Evolutionary conservation across 768 basidiomycete species (phyloP).

Genomic region (Mycena chlorophos): DNA sequence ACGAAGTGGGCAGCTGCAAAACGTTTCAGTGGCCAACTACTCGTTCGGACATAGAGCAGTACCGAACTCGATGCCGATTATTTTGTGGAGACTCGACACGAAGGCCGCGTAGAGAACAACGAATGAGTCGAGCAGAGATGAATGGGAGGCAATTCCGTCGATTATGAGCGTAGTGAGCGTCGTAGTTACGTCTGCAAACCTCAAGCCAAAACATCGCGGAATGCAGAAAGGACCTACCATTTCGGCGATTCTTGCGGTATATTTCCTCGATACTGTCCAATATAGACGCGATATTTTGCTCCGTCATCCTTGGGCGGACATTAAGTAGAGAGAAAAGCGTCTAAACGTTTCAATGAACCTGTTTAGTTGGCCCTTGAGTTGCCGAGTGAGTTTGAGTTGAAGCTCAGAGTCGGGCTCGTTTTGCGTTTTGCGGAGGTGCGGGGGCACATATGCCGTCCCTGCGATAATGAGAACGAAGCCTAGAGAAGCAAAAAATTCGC

Average conservation of each 20-base stretch:
- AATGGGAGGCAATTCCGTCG: conserved; percentile 75
- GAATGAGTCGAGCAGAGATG: conserved; percentile 83
- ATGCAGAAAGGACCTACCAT: conserved; percentile 67
- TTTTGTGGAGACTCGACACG: conserved; percentile 75
- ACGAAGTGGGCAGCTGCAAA: conserved; percentile 76
- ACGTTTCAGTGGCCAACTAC: not conserved
- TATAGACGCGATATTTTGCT: conserved; percentile 81
- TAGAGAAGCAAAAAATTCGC: too few species aligned
- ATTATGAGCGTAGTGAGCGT: conserved; percentile 76
- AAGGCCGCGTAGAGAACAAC: conserved; percentile 87
- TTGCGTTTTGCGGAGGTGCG: conserved; percentile 58
- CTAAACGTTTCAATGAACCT: conserved; percentile 45
- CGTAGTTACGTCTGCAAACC: conserved; percentile 71
- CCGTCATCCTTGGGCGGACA: conserved; percentile 67
- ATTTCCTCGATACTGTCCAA: conserved; percentile 71
- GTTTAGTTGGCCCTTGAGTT: conserved; percentile 86
- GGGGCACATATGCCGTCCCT: conserved; percentile 74
- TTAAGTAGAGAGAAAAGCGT: not conserved
- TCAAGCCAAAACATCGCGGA: not conserved
- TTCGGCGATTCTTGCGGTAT: conserved; percentile 73
- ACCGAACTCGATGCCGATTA: conserved; percentile 90
- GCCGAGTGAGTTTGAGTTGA: conserved; percentile 61
- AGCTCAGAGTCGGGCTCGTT: conserved; percentile 38
- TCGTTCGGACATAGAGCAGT: conserved; percentile 25
- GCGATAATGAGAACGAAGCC: too few species aligned